Evolutionary conservation across 2,329 filamentous ascomycete species (phyloP).

Genomic region (Ceratocystis colombiana): DNA sequence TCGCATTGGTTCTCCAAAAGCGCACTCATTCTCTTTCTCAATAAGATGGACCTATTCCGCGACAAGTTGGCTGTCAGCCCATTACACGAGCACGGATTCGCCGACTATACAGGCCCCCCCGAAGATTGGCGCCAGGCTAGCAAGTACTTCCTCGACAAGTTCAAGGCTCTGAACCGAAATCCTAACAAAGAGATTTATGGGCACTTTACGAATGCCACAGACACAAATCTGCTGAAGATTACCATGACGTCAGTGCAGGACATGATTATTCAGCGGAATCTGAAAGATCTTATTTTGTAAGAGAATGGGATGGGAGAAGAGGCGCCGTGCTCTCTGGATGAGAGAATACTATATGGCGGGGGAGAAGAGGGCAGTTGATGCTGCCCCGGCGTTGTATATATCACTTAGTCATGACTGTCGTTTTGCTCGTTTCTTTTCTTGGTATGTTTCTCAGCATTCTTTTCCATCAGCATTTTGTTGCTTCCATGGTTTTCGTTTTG

Average conservation of each 20-base stretch:
- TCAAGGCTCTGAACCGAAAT: slow-evolving; percentile 63
- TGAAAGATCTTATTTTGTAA: slow-evolving; percentile 66
- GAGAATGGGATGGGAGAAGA: neutral
- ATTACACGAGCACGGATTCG: slow-evolving; percentile 63
- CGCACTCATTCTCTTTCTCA: slow-evolving; percentile 72
- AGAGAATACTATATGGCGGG: neutral
- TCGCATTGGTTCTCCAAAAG: slow-evolving; percentile 79
- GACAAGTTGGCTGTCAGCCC: slow-evolving; percentile 62
- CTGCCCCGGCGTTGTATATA: neutral
- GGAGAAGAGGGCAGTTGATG: neutral
- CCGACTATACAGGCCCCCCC: slow-evolving; percentile 63
- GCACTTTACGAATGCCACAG: slow-evolving; percentile 53
- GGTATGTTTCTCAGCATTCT: neutral
- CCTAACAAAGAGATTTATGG: slow-evolving; percentile 54
- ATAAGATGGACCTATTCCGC: slow-evolving; percentile 80
- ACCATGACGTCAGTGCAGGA: slow-evolving; percentile 81
- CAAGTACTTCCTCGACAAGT: slow-evolving; percentile 75
- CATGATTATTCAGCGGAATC: slow-evolving; percentile 76
- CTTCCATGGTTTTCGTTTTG: neutral
- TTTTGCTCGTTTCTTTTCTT: neutral
- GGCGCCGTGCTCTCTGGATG: neutral
- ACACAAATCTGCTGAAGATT: slow-evolving; percentile 69
- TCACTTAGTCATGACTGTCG: neutral
- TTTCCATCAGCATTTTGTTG: neutral
- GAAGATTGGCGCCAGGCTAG: slow-evolving; percentile 64